Evolutionary conservation across 78 protist species (phyloP), one percentile per base, ranked within the genome.

Genomic region (Speleostelium caveatum): DNA sequence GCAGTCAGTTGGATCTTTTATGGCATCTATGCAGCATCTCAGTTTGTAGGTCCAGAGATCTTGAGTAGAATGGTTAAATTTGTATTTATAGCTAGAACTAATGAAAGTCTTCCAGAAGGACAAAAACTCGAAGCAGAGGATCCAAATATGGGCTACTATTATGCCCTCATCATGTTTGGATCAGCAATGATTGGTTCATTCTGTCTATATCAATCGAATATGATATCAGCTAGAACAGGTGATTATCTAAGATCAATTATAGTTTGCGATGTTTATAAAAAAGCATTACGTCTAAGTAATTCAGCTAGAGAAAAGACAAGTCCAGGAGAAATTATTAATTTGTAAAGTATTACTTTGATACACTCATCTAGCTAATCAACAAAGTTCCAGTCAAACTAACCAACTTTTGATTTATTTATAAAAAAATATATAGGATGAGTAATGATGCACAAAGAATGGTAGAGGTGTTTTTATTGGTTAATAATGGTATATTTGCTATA

Each of bases 311-410:
- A 68, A 55, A 69, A 67, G 16, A 69, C 91, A 59, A 68, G 95
- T 8, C 55, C 87, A 17, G 97, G 98, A 39, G 93, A 96, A 53
- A 87, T 96, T 38, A 89, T 78, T 24, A 96, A 93, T 49, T n/a
- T n/a, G n/a, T n/a, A n/a, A n/a, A n/a, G n/a, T n/a, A n/a, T n/a
- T n/a, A n/a, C n/a, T n/a, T n/a, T n/a, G n/a, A n/a, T n/a, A n/a
- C n/a, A n/a, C n/a, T n/a, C n/a, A n/a, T n/a, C n/a, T n/a, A n/a
- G n/a, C n/a, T n/a, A n/a, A n/a, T n/a, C n/a, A n/a, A n/a, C n/a
- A n/a, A n/a, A n/a, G n/a, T n/a, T n/a, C n/a, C n/a, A n/a, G n/a
- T n/a, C n/a, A n/a, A n/a, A n/a, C n/a, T n/a, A n/a, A n/a, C n/a
- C n/a, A n/a, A n/a, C n/a, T n/a, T n/a, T n/a, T n/a, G n/a, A n/a